phyloP scores from a whole-genome alignment of 1,284 basidiomycete genomes.

The Sporisorium reilianum region DNA sequence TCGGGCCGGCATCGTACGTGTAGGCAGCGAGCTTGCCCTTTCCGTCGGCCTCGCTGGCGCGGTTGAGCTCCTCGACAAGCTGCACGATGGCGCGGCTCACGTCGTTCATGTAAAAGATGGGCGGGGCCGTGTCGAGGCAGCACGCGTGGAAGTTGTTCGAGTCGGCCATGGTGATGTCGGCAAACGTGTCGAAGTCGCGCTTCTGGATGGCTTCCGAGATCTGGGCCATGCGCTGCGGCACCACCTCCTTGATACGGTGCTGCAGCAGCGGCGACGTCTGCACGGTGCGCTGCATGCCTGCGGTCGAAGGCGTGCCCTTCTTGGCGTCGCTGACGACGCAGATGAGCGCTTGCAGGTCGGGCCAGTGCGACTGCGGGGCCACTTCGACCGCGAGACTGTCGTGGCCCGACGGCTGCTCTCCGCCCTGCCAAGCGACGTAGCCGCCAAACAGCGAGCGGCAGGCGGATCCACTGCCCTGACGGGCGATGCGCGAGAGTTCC shows the following conservation, averaged over 20 bases:
- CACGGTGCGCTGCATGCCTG: slow-evolving; percentile 97
- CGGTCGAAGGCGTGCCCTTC: slow-evolving; percentile 93
- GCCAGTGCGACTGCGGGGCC: slow-evolving; percentile 75
- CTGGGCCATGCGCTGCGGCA: slow-evolving; percentile 85
- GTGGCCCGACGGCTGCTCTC: slow-evolving; percentile 77
- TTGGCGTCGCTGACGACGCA: slow-evolving; percentile 96
- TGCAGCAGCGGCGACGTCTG: slow-evolving; percentile 89
- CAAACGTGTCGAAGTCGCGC: slow-evolving; percentile 89
- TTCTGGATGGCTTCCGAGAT: slow-evolving; percentile 84
- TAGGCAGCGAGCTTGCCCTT: slow-evolving; percentile 87
- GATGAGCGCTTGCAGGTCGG: slow-evolving; percentile 93
- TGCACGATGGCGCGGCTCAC: slow-evolving; percentile 75
- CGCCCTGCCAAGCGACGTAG: slow-evolving; percentile 95
- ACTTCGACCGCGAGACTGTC: slow-evolving; percentile 92
- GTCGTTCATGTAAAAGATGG: slow-evolving; percentile 99
- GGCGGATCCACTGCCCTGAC: slow-evolving; percentile 96
- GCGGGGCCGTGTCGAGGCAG: slow-evolving; percentile 93
- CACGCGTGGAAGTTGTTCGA: slow-evolving; percentile 94
- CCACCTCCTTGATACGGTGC: slow-evolving; percentile 87
- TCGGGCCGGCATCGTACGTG: slow-evolving; percentile 98
- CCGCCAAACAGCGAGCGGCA: slow-evolving; percentile 97
- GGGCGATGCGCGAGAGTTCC: slow-evolving; percentile 89
- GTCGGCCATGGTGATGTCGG: slow-evolving; percentile 92
- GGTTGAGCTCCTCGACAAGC: slow-evolving; percentile 88
- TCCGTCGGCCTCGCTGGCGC: slow-evolving; percentile 75